Base-by-base conservation (phyloP, 1,284 basidiomycete genomes). In the Rhodotorula sp. region DNA sequence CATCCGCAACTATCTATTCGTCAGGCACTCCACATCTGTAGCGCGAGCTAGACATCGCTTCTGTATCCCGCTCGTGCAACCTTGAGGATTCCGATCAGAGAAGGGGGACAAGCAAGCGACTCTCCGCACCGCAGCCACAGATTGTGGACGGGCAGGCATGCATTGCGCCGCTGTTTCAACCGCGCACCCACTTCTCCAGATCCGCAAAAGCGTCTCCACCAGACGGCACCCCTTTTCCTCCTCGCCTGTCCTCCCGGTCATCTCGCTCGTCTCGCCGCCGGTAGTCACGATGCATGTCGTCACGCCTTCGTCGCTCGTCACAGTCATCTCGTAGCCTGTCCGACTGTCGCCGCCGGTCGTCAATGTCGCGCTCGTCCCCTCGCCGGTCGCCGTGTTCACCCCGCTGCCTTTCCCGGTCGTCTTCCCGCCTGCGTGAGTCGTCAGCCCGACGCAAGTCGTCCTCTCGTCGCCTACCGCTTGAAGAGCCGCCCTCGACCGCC, bases 141-240 rank as follows among this genome's bases (percentile, higher is more conserved):
- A 10, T 34, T 34, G 34, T 34, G 34, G 10, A 31, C 13, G 52
- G 20, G 8, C 28, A 7, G 20, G 18, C 15, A 11, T 18, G 37
- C 34, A n/a, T 30, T 28, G 26, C 48, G 11, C 16, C 28, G 4
- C 62, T 18, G 20, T 30, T 34, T 65, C 44, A 59, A 1, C 67
- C 59, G 11, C 59, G 57, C 2, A 59, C 69, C 63, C 66, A 65
- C 20, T 61, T 52, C 53, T 73, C 71, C 20, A 72, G 59, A 40
- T 72, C 71, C 2, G 71, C 68, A n/a, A 70, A 70, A 9, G 68
- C 65, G 20, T 60, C 63, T 52, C 34, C 34, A 22, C 51, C 47
- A 1, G 40, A 44, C 31, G 47, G 16, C 53, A 46, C 7, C 28
- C 55, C 51, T 10, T 57, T 46, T 5, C 52, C 58, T 3, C 50